Base-by-base conservation (phyloP, 768 basidiomycete species). In the Glaciozyma martinii region DNA sequence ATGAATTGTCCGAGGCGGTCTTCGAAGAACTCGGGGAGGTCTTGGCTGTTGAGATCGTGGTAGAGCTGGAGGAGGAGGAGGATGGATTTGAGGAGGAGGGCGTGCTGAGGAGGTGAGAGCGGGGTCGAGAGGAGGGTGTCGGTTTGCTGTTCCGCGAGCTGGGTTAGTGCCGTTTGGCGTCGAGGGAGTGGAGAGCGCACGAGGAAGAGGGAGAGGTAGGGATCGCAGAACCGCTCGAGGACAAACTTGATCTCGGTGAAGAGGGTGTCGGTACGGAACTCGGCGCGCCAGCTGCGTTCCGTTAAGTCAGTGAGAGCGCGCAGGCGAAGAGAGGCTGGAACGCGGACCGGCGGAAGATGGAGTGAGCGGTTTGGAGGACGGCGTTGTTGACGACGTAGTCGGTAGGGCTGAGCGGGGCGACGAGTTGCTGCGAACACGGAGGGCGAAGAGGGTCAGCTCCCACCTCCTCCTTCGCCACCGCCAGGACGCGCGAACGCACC, bases 1-100 rank as follows among this genome's bases (percentile, higher is more conserved):
- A 97, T 95, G 76, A 94, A 95, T 66, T 87, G 83, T 25, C 81
- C 79, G 64, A 92, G 84, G 32, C 84, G 80, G 73, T 98, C 95
- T 75, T 99, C 95, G 71, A 99, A 86, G 69, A 85, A 87, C 19
- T 91, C 90, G 6, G 93, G 95, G 23, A 98, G 80, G 77, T 99
- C 95, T 69, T 98, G 94, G 71, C 88, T 89, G 3, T 88, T 91
- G 68, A 99, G 83, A 76, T 98, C 95, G 73, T 92, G 87, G 79
- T 87, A 98, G 30, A 98, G 83, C 43, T 93, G 88, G 23, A 88
- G 80, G 21, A 95, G 80, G 10, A 91, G 80, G 25, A 86, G 82
- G 81, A 89, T 85, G 0, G 83, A 82, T 67, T 89, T 87, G 1
- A 88, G 85, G 40, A 91, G 76, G 4, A 77, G 71, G 46, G 79